Evolutionary conservation across 164 flowering plant species (phyloP).

Genomic region (Piper betle): DNA sequence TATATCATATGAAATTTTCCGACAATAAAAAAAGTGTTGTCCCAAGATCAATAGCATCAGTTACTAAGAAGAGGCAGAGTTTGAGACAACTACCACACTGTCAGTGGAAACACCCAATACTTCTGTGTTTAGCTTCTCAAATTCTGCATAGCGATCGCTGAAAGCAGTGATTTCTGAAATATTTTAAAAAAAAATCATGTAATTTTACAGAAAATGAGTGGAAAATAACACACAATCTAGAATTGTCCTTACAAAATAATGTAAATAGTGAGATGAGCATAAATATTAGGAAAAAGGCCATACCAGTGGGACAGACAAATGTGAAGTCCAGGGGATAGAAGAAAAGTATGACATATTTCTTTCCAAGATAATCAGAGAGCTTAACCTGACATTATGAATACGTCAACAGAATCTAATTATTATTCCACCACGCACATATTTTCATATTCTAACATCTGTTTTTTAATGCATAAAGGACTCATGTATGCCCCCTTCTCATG

Average conservation of each 20-base stretch:
- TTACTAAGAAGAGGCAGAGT: not conserved
- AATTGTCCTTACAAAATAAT: not conserved
- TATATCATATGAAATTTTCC: not conserved
- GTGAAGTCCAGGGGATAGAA: constrained; percentile 98
- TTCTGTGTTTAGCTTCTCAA: constrained; percentile 85
- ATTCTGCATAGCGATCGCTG: constrained; percentile 84
- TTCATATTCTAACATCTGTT: no score
- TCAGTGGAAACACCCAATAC: constrained; percentile 84
- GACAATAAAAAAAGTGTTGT: not conserved
- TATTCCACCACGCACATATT: no score
- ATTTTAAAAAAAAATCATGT: no score
- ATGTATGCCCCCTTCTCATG: no score
- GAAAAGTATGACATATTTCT: constrained; percentile 94
- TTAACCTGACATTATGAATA: constrained; percentile 46
- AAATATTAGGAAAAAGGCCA: no score
- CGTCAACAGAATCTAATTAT: not conserved
- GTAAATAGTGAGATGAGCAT: not conserved
- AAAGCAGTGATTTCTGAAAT: constrained; percentile 89
- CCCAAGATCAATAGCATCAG: not conserved
- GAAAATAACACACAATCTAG: not conserved
- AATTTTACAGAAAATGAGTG: constrained; percentile 1
- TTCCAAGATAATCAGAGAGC: constrained; percentile 90
- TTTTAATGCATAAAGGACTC: no score
- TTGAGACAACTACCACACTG: constrained; percentile 65
- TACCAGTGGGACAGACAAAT: constrained; percentile 98